phyloP scores from a whole-genome alignment of 2,329 filamentous ascomycete genomes.

The Graphiopsis chlorocephala region DNA sequence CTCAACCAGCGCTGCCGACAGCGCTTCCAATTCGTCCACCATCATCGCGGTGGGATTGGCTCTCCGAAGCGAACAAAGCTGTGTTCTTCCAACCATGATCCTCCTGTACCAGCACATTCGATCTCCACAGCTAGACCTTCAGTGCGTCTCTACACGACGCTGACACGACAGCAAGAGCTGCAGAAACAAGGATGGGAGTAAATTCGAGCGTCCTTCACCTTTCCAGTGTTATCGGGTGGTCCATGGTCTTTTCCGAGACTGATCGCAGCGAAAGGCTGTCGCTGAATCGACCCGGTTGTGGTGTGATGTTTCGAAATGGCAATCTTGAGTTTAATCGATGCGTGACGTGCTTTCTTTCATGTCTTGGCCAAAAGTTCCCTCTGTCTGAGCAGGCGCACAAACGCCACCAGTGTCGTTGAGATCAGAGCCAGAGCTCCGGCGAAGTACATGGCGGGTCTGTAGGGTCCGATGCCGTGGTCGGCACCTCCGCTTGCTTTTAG shows the following conservation, averaged over 20 bases:
- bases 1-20: not conserved
- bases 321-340: not conserved
- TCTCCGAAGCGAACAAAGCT: not conserved
- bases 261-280: not conserved
- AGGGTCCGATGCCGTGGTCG: constrained; percentile 50
- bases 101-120: not conserved
- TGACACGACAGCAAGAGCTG: not conserved
- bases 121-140: not conserved
- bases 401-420: not conserved
- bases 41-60: not conserved
- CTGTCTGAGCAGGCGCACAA: constrained; percentile 1
- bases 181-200: too few relatives aligned
- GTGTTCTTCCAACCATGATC: not conserved
- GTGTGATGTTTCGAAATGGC: not conserved
- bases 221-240: too few relatives aligned
- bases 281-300: not conserved
- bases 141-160: not conserved
- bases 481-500: constrained; percentile 52
- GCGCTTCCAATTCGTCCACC: too few relatives aligned
- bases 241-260: not conserved
- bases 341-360: too few relatives aligned
- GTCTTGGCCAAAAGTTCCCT: not conserved
- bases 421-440: constrained; percentile 38
- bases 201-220: too few relatives aligned
- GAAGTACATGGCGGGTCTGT: constrained; percentile 61